Percentiles rank a stretch among this genome's conserved stretches.
These are phyloP conservation scores for Nevesoporus exiguus DNA, from an alignment of 768 basidiomycete species.

Conservation along the genomic window DNA sequence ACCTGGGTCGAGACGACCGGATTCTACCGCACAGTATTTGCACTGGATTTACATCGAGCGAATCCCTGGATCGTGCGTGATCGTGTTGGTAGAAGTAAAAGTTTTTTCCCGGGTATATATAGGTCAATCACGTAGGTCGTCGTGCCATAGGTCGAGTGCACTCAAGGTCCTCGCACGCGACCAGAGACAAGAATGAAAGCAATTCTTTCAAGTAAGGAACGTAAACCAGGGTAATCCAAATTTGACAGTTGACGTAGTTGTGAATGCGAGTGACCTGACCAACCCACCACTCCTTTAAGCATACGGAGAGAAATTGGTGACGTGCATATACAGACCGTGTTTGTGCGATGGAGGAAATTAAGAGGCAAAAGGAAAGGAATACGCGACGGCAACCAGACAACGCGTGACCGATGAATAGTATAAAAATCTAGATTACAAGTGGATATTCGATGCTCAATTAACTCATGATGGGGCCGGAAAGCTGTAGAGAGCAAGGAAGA, in stretches of 20 bases:
- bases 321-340: conserved; percentile 19
- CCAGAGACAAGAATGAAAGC: neutral
- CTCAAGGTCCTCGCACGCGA: neutral
- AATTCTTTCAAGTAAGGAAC: conserved; percentile 4
- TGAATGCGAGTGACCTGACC: conserved; percentile 2
- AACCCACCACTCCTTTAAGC: neutral
- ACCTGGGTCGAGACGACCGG: neutral
- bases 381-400: conserved; percentile 16
- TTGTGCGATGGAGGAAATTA: conserved; percentile 9
- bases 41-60: neutral
- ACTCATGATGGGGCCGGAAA: conserved; percentile 13
- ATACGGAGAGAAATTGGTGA: conserved; percentile 12
- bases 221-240: conserved; percentile 6
- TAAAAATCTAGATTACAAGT: conserved; percentile 34
- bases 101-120: neutral
- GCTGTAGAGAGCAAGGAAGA: conserved; percentile 21
- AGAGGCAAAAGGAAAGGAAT: conserved; percentile 16
- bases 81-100: too few relatives aligned
- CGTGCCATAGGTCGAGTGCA: neutral
- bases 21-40: neutral
- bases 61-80: neutral
- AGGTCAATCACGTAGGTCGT: neutral
- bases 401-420: conserved; percentile 17
- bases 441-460: conserved; percentile 30
- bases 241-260: conserved; percentile 2